Conservation (phyloP, 2,329 filamentous ascomycete species). For the Cercospora nicotianae region DNA sequence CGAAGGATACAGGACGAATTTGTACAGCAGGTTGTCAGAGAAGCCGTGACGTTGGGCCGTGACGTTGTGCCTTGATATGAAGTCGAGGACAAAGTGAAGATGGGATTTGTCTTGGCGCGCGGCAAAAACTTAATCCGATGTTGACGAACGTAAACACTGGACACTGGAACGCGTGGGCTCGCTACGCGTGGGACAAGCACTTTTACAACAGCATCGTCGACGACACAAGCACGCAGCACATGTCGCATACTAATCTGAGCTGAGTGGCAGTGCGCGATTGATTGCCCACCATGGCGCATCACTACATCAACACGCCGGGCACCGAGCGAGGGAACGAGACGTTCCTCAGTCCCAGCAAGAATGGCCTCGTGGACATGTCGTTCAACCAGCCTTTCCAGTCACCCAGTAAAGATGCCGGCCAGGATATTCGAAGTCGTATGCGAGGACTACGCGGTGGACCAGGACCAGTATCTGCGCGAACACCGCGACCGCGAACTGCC, state of each 20-base stretch:
- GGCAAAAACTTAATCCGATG: background rate
- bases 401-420: conserved; percentile 68
- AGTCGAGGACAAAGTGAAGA: background rate
- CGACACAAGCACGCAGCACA: background rate
- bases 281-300: conserved; percentile 44
- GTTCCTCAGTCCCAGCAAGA: conserved; percentile 58
- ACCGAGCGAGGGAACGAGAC: conserved; percentile 84
- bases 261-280: background rate
- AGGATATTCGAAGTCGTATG: conserved; percentile 70
- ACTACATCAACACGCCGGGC: conserved; percentile 76
- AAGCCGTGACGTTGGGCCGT: background rate
- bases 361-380: conserved; percentile 71
- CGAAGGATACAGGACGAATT: background rate
- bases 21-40: background rate
- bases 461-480: conserved; percentile 43
- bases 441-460: conserved; percentile 61
- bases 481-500: conserved; percentile 71
- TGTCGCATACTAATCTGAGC: conserved; percentile 1
- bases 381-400: conserved; percentile 85
- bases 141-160: conserved; percentile 10
- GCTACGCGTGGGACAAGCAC: conserved; percentile 1
- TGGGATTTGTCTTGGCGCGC: background rate
- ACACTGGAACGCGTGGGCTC: conserved; percentile 2
- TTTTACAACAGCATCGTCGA: background rate
- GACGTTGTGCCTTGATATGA: no score